These are phyloP conservation scores for Aureobasidium melanogenum DNA, from an alignment of 2,329 filamentous ascomycete genomes.

Conservation along the genomic window DNA sequence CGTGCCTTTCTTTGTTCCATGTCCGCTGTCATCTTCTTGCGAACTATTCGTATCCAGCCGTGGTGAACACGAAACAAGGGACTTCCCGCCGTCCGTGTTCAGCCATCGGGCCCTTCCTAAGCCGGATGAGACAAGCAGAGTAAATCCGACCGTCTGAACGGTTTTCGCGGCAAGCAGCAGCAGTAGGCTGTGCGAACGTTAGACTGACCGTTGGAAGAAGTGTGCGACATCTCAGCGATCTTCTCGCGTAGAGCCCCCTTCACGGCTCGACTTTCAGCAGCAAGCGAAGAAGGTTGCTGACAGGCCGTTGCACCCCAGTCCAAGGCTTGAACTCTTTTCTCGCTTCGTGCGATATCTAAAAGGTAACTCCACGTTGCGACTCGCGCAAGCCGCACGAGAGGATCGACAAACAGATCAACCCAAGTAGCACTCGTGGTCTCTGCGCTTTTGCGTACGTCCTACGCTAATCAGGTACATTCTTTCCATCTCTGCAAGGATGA, in stretches of 20 bases:
- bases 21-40: background rate
- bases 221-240: background rate
- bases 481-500: slow-evolving; percentile 4
- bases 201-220: slow-evolving; percentile 1
- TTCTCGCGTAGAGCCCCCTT: background rate
- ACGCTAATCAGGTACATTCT: background rate
- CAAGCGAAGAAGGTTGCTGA: slow-evolving; percentile 8
- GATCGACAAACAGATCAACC: slow-evolving; percentile 7
- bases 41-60: background rate
- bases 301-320: slow-evolving; percentile 7
- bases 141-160: background rate
- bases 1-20: slow-evolving; percentile 2
- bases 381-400: slow-evolving; percentile 1
- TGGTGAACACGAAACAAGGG: background rate
- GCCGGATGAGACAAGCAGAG: background rate
- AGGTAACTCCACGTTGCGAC: slow-evolving; percentile 4
- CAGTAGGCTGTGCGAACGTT: background rate
- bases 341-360: background rate
- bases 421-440: slow-evolving; percentile 5
- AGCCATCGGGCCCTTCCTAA: background rate
- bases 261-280: background rate
- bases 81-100: slow-evolving; percentile 5
- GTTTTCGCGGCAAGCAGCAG: slow-evolving; percentile 3
- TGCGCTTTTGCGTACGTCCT: slow-evolving; percentile 1
- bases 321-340: slow-evolving; percentile 7